Conservation (phyloP, 371 early-diverging fungal species). For the Actinomortierella ambigua region DNA sequence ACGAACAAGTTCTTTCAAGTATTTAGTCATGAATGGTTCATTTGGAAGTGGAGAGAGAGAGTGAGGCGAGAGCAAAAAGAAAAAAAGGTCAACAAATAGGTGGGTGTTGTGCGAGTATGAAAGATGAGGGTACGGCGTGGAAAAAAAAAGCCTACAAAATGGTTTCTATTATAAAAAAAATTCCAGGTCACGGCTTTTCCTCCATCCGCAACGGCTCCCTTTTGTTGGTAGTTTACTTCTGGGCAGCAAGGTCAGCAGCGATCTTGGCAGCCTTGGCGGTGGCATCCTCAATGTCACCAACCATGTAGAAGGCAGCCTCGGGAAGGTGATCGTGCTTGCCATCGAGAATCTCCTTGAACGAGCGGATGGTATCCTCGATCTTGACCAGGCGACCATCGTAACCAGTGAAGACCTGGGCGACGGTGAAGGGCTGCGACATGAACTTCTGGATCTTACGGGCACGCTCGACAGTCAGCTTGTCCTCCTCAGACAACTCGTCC, state of each 20-base stretch:
- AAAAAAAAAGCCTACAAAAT: too few species aligned
- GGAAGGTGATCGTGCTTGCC: slow-evolving; percentile 94
- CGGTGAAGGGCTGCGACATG: slow-evolving; percentile 98
- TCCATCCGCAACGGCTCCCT: too few species aligned
- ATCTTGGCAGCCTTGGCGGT: slow-evolving; percentile 92
- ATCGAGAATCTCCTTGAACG: slow-evolving; percentile 95
- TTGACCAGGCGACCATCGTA: slow-evolving; percentile 95
- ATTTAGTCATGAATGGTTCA: too few species aligned
- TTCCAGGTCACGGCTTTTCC: too few species aligned
- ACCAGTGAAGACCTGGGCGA: slow-evolving; percentile 98
- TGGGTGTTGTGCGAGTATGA: too few species aligned
- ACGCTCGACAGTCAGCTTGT: slow-evolving; percentile 97
- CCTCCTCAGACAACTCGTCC: slow-evolving; percentile 98
- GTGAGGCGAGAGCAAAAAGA: too few species aligned
- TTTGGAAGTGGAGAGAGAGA: too few species aligned
- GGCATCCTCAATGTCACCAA: slow-evolving; percentile 96
- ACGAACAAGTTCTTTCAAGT: too few species aligned
- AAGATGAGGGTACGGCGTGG: too few species aligned
- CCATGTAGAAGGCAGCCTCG: slow-evolving; percentile 98
- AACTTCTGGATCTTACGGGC: slow-evolving; percentile 96
- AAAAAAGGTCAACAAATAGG: too few species aligned
- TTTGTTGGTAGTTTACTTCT: too few species aligned
- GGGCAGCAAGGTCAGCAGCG: slow-evolving; percentile 54
- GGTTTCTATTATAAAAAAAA: too few species aligned
- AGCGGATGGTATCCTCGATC: slow-evolving; percentile 94